Percentiles rank a stretch among this genome's conserved stretches.
Conservation (phyloP, 75 land plant species). For the Sequoia sempervirens region DNA sequence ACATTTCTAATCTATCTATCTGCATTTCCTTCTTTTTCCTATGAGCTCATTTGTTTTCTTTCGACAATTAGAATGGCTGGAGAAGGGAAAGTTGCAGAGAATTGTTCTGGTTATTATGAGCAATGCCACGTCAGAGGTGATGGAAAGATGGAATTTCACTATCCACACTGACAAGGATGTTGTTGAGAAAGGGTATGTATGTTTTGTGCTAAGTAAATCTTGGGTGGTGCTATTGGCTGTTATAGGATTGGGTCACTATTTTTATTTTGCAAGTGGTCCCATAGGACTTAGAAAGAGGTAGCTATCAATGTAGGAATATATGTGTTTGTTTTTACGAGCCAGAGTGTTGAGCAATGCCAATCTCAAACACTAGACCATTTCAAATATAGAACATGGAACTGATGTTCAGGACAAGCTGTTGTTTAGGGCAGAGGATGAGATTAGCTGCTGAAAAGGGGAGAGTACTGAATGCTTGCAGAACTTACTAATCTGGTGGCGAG, state of each 20-base stretch:
- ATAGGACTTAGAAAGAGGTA: not conserved
- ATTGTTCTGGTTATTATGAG: constrained; percentile 90
- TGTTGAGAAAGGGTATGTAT: constrained; percentile 69
- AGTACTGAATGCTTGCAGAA: too few species aligned
- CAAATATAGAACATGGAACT: too few species aligned
- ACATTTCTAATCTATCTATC: not conserved
- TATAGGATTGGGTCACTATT: not conserved
- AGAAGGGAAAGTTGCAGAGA: constrained; percentile 84
- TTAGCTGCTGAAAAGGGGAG: too few species aligned
- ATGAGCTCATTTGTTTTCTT: not conserved
- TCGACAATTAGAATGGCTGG: constrained; percentile 66
- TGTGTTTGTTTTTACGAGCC: too few species aligned
- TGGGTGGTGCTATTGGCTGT: not conserved
- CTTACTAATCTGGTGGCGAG: too few species aligned
- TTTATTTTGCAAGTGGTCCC: not conserved
- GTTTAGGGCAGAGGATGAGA: too few species aligned
- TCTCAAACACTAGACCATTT: too few species aligned
- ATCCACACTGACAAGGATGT: constrained; percentile 81
- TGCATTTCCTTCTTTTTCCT: not conserved
- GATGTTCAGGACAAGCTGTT: too few species aligned
- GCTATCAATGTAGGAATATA: too few species aligned
- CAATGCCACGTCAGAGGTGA: constrained; percentile 68
- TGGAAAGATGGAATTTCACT: constrained; percentile 95
- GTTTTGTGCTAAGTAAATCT: not conserved
- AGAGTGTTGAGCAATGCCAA: too few species aligned